Evolutionary conservation across 495 filamentous ascomycete species (phyloP).

Genomic region (Penicillium waksmanii): DNA sequence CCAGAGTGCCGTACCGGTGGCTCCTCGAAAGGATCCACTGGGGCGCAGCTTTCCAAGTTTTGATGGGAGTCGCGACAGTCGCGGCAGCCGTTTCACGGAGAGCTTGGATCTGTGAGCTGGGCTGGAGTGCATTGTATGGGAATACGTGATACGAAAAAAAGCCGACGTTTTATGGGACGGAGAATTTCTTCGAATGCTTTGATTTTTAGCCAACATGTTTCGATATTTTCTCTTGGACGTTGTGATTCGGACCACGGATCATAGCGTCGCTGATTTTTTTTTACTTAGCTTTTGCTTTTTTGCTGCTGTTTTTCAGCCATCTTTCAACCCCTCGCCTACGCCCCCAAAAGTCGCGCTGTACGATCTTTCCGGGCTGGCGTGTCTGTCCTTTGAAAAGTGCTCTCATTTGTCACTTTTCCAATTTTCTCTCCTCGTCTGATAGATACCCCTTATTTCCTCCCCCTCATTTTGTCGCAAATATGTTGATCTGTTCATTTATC

Average conservation of each 20-base stretch:
- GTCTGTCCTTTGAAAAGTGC: constrained; percentile 7
- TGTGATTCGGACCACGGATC: neutral
- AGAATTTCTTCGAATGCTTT: constrained; percentile 8
- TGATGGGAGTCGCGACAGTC: constrained; percentile 59
- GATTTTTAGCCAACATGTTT: constrained; percentile 8
- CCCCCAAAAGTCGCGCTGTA: neutral
- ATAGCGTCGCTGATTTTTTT: neutral
- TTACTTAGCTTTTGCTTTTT: constrained; percentile 5
- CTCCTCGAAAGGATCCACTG: constrained; percentile 45
- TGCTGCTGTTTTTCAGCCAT: constrained; percentile 9
- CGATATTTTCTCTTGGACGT: constrained; percentile 7
- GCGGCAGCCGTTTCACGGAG: constrained; percentile 60
- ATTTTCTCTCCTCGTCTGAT: constrained; percentile 9
- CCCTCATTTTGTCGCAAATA: constrained; percentile 1
- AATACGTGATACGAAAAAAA: constrained; percentile 32
- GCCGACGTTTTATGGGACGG: constrained; percentile 23
- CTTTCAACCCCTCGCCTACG: neutral
- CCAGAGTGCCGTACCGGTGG: constrained; percentile 28
- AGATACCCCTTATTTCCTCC: constrained; percentile 24
- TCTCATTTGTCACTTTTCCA: constrained; percentile 6
- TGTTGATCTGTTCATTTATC: neutral
- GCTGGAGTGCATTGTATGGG: constrained; percentile 18
- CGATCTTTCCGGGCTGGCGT: neutral
- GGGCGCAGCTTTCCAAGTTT: constrained; percentile 57
- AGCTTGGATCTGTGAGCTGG: constrained; percentile 31